Conservation (phyloP, 306 rosid genomes). For the Gynostemma pentaphyllum region DNA sequence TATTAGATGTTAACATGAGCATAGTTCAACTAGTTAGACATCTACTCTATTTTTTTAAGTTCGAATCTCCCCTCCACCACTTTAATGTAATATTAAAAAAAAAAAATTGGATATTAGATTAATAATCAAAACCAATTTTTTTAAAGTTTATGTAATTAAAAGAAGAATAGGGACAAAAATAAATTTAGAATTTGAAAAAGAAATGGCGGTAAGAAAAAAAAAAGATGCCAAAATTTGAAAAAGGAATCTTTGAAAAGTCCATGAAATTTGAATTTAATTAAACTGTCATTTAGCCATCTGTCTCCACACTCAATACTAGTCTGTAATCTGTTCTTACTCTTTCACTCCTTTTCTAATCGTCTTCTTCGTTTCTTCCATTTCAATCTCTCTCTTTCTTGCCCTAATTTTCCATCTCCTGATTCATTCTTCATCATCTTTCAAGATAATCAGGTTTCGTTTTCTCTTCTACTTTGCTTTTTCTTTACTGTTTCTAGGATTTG, state of each 20-base stretch:
- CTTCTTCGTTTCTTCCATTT: slow-evolving; percentile 6
- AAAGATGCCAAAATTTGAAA: slow-evolving; percentile 2
- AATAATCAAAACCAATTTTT: too few species aligned
- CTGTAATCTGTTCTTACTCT: slow-evolving; percentile 2
- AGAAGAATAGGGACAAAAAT: too few species aligned
- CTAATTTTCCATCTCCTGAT: neutral
- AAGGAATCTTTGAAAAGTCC: neutral
- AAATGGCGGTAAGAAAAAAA: neutral
- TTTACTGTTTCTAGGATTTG: neutral
- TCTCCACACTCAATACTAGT: neutral
- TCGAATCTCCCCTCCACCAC: too few species aligned
- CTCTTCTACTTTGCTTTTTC: neutral
- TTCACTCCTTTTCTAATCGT: slow-evolving; percentile 1
- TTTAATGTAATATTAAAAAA: too few species aligned
- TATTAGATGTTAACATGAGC: too few species aligned
- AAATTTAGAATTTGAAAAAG: neutral
- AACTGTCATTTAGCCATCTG: neutral
- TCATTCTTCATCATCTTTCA: neutral
- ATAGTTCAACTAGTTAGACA: too few species aligned
- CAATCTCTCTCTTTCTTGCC: neutral
- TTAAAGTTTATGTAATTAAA: too few species aligned
- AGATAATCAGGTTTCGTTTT: neutral
- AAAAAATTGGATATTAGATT: too few species aligned
- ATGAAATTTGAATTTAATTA: neutral
- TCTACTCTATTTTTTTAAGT: too few species aligned